Evolutionary conservation across 192 early-diverging fungal genomes (phyloP), one percentile per base, ranked within the genome.

Genomic region (Funneliformis geosporum): DNA sequence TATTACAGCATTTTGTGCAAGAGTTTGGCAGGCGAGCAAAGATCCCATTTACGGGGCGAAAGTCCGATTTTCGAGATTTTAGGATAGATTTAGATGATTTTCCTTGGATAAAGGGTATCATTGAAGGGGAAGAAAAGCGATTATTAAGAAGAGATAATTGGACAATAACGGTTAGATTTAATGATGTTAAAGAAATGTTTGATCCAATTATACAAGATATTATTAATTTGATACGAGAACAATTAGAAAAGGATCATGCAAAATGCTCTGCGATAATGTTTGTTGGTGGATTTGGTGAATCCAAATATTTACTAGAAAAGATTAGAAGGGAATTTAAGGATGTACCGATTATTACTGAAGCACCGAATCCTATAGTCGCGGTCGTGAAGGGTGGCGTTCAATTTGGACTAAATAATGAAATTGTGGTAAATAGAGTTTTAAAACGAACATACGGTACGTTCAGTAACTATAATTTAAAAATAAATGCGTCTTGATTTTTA

Each of bases 131-230:
- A 6, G 12, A 5, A 55, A n/a, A 21, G 7, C 50, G 50, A 55
- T 55, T 18, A 21, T 55, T 55, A 55, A 55, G 7, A 55, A 18
- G 6, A 21, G 3, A 14, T 21, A 16, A 55, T 55, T 55, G 33
- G 33, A 2, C 50, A 55, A 21, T 55, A 55, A 21, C 16, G 50
- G 50, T 73, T 16, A 25, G 18, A 28, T 73, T 73, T n/a, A 42
- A 21, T 39, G 72, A 47, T 43, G 25, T 43, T 28, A 55, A 27
- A 18, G 7, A 25, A 55, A 87, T 89, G 11, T 89, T 89, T 84
- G 87, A 88, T 28, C 88, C 88, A 11, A 85, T 89, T 11, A 84
- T 89, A 28, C 82, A 83, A 18, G 83, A 88, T 68, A 85, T 89
- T 6, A 50, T 89, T n/a, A 83, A 81, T 67, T 64, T 89, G 70